Percentiles rank a stretch among this genome's conserved stretches.
Conservation (phyloP, 495 filamentous ascomycete genomes). For the Podospora sp. region DNA sequence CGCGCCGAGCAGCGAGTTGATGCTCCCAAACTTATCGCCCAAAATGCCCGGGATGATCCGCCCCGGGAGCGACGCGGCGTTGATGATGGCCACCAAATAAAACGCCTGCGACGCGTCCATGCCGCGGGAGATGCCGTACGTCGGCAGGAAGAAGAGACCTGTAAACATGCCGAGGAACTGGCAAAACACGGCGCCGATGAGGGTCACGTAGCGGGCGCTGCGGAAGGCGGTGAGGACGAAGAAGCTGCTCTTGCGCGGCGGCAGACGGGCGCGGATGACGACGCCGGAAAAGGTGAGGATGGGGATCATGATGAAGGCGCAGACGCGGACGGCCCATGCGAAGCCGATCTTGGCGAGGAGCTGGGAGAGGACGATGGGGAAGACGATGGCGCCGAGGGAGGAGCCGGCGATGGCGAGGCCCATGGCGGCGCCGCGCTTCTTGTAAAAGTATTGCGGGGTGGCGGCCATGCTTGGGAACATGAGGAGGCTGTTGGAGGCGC, state of each 20-base stretch:
- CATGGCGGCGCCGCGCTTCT: slow-evolving; percentile 65
- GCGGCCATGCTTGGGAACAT: slow-evolving; percentile 66
- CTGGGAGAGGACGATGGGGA: slow-evolving; percentile 70
- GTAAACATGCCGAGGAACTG: slow-evolving; percentile 72
- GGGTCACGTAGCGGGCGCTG: slow-evolving; percentile 59
- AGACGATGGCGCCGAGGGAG: slow-evolving; percentile 67
- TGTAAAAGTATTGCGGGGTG: slow-evolving; percentile 69
- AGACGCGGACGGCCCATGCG: slow-evolving; percentile 70
- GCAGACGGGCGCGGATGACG: slow-evolving; percentile 65
- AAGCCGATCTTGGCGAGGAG: slow-evolving; percentile 68
- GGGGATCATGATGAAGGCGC: slow-evolving; percentile 68
- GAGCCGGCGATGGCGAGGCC: slow-evolving; percentile 70
- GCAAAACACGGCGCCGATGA: slow-evolving; percentile 57
- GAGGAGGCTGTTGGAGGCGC: slow-evolving; percentile 60
- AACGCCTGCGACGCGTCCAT: slow-evolving; percentile 59
- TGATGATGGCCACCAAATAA: slow-evolving; percentile 75
- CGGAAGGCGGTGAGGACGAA: slow-evolving; percentile 59
- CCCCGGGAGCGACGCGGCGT: slow-evolving; percentile 67
- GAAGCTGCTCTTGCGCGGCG: slow-evolving; percentile 55
- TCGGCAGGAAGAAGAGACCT: slow-evolving; percentile 50
- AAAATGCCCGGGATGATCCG: slow-evolving; percentile 71
- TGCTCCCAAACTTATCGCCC: slow-evolving; percentile 73
- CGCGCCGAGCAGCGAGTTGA: slow-evolving; percentile 49
- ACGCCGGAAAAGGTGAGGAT: slow-evolving; percentile 64
- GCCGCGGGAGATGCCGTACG: slow-evolving; percentile 71